Evolutionary conservation across 495 filamentous ascomycete genomes (phyloP).

Genomic region (Penicillium cataractarum): DNA sequence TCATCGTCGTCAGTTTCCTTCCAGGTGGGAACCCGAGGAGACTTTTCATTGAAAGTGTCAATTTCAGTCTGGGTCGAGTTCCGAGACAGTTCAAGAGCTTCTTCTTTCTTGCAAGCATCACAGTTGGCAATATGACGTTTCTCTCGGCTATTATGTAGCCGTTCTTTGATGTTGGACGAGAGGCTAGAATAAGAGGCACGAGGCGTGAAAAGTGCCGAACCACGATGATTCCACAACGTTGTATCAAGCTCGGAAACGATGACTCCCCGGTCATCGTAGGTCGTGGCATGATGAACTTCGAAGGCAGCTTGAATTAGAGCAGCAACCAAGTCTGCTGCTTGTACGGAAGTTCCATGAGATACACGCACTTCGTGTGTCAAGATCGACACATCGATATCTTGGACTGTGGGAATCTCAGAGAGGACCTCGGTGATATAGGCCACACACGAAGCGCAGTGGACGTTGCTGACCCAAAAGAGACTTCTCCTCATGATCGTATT

Average conservation of each 20-base stretch:
- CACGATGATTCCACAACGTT: slow-evolving; percentile 34
- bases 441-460: slow-evolving; percentile 59
- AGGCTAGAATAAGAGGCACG: slow-evolving; percentile 27
- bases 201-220: slow-evolving; percentile 32
- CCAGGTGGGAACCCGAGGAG: slow-evolving; percentile 1
- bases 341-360: slow-evolving; percentile 34
- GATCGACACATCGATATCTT: slow-evolving; percentile 48
- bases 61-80: slow-evolving; percentile 14
- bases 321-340: slow-evolving; percentile 38
- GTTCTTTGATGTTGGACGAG: slow-evolving; percentile 31
- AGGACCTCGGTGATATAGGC: slow-evolving; percentile 50
- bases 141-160: slow-evolving; percentile 24
- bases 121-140: slow-evolving; percentile 50
- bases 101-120: slow-evolving; percentile 52
- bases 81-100: slow-evolving; percentile 16
- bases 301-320: slow-evolving; percentile 54
- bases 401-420: slow-evolving; percentile 35
- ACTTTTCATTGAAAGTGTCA: slow-evolving; percentile 18
- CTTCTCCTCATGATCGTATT: slow-evolving; percentile 28
- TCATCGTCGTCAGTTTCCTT: slow-evolving; percentile 1
- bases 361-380: slow-evolving; percentile 50
- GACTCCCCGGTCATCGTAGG: slow-evolving; percentile 35
- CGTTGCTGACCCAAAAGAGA: slow-evolving; percentile 52
- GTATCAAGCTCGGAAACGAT: slow-evolving; percentile 41
- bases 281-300: slow-evolving; percentile 52